Evolutionary conservation across 2,329 filamentous ascomycete species (phyloP).

Genomic region (Madurella fahalii): DNA sequence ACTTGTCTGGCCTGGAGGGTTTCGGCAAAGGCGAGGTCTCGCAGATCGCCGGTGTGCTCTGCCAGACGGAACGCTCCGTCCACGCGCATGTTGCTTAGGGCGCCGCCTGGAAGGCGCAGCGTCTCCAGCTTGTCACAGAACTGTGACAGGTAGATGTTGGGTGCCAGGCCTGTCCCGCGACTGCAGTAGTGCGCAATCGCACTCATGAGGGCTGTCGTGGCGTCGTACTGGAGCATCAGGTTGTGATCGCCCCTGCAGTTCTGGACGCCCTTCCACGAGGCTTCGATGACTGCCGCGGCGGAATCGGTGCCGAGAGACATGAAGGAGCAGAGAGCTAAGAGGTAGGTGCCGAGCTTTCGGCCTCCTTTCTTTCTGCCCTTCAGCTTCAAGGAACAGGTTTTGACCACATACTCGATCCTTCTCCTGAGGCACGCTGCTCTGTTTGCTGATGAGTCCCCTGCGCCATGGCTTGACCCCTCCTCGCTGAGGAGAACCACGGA

Average conservation of each 20-base stretch:
- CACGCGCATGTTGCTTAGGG: slow-evolving; percentile 37
- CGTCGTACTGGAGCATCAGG: slow-evolving; percentile 30
- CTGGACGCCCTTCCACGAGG: slow-evolving; percentile 17
- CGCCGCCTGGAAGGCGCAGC: slow-evolving; percentile 31
- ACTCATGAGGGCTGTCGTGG: slow-evolving; percentile 38
- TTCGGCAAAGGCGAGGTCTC: slow-evolving; percentile 53
- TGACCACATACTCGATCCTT: slow-evolving; percentile 29
- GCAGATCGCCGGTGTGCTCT: slow-evolving; percentile 48
- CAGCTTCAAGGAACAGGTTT: slow-evolving; percentile 27
- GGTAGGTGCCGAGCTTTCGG: slow-evolving; percentile 22
- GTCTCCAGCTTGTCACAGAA: slow-evolving; percentile 40
- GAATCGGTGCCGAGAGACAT: slow-evolving; percentile 12
- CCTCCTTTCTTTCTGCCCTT: slow-evolving; percentile 17
- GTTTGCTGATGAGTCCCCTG: not conserved
- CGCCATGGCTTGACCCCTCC: slow-evolving; percentile 5
- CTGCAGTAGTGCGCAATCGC: slow-evolving; percentile 46
- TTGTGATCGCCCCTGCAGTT: slow-evolving; percentile 9
- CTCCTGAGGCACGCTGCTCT: slow-evolving; percentile 15
- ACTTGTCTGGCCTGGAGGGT: slow-evolving; percentile 28
- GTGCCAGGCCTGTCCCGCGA: slow-evolving; percentile 35
- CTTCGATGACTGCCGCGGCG: slow-evolving; percentile 3
- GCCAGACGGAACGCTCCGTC: slow-evolving; percentile 51
- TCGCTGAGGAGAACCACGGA: slow-evolving; percentile 33
- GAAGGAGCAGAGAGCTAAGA: slow-evolving; percentile 22
- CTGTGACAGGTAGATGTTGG: slow-evolving; percentile 37